These are phyloP conservation scores for Omphalotus guepiniiformis DNA, from an alignment of 768 basidiomycete species.

Conservation along the genomic window DNA sequence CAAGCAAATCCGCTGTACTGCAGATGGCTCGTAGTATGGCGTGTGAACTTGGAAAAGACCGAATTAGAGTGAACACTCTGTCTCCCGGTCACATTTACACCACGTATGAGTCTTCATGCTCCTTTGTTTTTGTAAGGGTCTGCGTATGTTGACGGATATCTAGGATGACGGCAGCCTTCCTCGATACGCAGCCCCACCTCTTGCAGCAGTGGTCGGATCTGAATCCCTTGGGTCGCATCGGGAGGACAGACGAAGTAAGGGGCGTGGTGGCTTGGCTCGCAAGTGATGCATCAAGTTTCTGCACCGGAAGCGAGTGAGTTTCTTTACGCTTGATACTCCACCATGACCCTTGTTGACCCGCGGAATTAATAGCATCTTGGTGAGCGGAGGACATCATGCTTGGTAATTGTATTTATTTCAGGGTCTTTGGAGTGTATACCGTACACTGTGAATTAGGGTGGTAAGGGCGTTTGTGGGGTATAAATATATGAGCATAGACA, in stretches of 20 bases:
- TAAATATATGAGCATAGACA: too few relatives aligned
- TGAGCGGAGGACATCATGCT: conserved; percentile 49
- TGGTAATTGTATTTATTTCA: not conserved
- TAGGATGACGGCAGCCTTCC: conserved; percentile 73
- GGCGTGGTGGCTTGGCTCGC: conserved; percentile 72
- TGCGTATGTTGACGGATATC: not conserved
- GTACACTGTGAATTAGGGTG: too few relatives aligned
- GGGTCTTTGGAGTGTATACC: too few relatives aligned
- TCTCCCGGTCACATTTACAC: conserved; percentile 79
- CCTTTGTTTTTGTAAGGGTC: too few relatives aligned
- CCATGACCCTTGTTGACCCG: too few relatives aligned
- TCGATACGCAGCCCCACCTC: conserved; percentile 61
- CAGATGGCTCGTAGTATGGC: conserved; percentile 84
- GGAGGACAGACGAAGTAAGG: conserved; percentile 67
- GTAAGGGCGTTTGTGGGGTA: too few relatives aligned
- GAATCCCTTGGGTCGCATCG: conserved; percentile 71
- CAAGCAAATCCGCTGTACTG: conserved; percentile 71
- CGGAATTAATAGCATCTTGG: conserved; percentile 51
- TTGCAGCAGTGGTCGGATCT: conserved; percentile 61
- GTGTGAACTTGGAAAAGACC: conserved; percentile 63
- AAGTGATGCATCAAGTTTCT: conserved; percentile 72
- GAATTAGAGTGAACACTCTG: conserved; percentile 70
- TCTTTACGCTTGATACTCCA: too few relatives aligned
- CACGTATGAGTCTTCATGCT: conserved; percentile 37
- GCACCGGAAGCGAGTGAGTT: conserved; percentile 79